These are phyloP conservation scores for Schoenoplectus triqueter DNA, from an alignment of 202 grass and related monocot genomes.

Conservation along the genomic window DNA sequence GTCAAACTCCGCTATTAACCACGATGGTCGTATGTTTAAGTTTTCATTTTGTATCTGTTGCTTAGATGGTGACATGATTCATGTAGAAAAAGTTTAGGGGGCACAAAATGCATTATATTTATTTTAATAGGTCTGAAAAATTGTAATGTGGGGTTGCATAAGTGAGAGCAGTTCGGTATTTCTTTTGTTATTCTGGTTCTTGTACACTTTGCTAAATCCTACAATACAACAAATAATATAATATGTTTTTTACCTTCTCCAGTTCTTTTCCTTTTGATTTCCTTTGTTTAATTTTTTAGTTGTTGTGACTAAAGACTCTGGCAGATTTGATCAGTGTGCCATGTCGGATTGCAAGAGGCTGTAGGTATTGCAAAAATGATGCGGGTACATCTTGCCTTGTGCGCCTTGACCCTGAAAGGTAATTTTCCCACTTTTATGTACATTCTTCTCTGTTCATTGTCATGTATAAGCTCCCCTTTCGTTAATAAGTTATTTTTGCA, in stretches of 20 bases:
- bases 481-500: constrained; percentile 45
- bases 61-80: background rate
- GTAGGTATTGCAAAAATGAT: constrained; percentile 70
- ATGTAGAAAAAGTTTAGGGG: background rate
- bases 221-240: background rate
- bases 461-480: constrained; percentile 6
- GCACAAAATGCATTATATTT: background rate
- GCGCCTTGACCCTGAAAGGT: constrained; percentile 72
- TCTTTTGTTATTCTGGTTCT: background rate
- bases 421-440: background rate
- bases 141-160: background rate
- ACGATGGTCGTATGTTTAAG: background rate
- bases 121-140: background rate
- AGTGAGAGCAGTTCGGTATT: background rate
- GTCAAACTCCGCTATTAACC: too few species aligned
- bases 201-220: background rate
- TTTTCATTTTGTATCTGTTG: background rate
- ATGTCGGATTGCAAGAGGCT: constrained; percentile 80
- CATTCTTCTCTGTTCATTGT: background rate
- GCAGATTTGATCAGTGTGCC: constrained; percentile 73
- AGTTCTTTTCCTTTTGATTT: background rate
- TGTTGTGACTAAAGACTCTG: constrained; percentile 50
- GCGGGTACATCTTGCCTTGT: constrained; percentile 74
- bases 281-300: constrained; percentile 28
- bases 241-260: background rate